Evolutionary conservation across 2,329 filamentous ascomycete genomes (phyloP).

Genomic region (Penicillium sp.): DNA sequence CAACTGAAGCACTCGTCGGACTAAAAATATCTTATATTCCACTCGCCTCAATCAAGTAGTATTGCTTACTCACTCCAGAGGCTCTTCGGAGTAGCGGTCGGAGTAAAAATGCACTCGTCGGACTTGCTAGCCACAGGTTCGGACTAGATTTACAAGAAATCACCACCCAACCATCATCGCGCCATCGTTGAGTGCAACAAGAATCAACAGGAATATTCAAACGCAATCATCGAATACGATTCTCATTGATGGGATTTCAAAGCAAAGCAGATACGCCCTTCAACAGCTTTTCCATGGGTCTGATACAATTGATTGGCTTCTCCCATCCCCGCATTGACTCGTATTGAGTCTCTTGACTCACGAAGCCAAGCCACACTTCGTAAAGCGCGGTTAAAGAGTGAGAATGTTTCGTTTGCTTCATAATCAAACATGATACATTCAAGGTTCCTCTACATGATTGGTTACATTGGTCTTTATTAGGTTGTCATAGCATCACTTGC

Average conservation of each 20-base stretch:
- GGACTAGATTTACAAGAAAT: constrained; percentile 5
- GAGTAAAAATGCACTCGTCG: constrained; percentile 6
- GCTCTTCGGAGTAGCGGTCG: constrained; percentile 12
- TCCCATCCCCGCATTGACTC: not conserved
- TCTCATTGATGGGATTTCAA: constrained; percentile 1
- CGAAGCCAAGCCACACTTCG: not conserved
- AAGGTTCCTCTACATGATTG: not conserved
- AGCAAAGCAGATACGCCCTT: constrained; percentile 1
- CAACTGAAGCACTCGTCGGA: not conserved
- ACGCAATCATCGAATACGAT: not conserved
- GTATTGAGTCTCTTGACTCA: not conserved
- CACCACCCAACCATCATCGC: constrained; percentile 2
- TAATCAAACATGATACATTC: not conserved
- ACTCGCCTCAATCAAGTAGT: constrained; percentile 9
- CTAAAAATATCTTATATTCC: not conserved
- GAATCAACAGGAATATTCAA: not conserved
- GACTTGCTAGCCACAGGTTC: not conserved
- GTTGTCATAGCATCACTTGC: not conserved
- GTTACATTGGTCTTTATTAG: not conserved
- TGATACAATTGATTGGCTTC: not conserved
- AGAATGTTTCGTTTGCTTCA: not conserved
- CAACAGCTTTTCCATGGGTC: not conserved
- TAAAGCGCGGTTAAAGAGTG: not conserved
- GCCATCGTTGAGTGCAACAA: constrained; percentile 1
- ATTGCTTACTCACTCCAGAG: not conserved